These are phyloP conservation scores for Globisporangium paddicum DNA, from an alignment of 352 stramenopile genomes.

Conservation along the genomic window DNA sequence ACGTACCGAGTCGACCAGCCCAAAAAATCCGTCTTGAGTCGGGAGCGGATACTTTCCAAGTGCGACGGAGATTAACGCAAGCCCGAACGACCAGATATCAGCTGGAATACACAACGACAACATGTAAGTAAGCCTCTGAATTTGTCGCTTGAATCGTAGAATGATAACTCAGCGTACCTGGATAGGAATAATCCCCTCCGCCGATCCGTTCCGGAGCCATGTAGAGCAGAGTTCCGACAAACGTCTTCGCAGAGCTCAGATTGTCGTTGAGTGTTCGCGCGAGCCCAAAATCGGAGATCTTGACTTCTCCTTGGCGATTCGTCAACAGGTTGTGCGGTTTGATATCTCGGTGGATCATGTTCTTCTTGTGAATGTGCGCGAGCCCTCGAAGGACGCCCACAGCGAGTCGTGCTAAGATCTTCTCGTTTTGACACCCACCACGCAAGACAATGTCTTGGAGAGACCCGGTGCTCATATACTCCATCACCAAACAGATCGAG, in stretches of 20 bases:
- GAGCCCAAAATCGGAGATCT: constrained; percentile 88
- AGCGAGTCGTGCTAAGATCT: constrained; percentile 68
- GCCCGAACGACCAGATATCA: constrained; percentile 83
- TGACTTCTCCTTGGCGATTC: constrained; percentile 81
- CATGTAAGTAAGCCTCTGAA: neutral
- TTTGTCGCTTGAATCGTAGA: neutral
- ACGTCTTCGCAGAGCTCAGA: constrained; percentile 80
- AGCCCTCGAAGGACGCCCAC: constrained; percentile 73
- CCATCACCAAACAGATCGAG: constrained; percentile 89
- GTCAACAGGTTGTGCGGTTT: constrained; percentile 90
- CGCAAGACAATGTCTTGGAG: constrained; percentile 87
- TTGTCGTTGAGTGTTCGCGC: constrained; percentile 77
- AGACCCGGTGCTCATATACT: constrained; percentile 91
- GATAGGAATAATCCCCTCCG: constrained; percentile 88
- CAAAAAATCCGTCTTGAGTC: constrained; percentile 85
- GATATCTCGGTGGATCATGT: constrained; percentile 91
- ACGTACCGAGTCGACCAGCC: constrained; percentile 70
- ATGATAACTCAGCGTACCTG: constrained; percentile 25
- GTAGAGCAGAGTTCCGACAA: constrained; percentile 92
- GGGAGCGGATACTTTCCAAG: constrained; percentile 81
- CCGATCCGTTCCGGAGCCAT: constrained; percentile 94
- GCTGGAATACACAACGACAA: constrained; percentile 22
- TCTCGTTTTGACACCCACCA: constrained; percentile 81
- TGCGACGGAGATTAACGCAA: constrained; percentile 74
- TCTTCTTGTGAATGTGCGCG: constrained; percentile 83